phyloP scores from a whole-genome alignment of 352 stramenopile species.

The Pythium monospermum region DNA sequence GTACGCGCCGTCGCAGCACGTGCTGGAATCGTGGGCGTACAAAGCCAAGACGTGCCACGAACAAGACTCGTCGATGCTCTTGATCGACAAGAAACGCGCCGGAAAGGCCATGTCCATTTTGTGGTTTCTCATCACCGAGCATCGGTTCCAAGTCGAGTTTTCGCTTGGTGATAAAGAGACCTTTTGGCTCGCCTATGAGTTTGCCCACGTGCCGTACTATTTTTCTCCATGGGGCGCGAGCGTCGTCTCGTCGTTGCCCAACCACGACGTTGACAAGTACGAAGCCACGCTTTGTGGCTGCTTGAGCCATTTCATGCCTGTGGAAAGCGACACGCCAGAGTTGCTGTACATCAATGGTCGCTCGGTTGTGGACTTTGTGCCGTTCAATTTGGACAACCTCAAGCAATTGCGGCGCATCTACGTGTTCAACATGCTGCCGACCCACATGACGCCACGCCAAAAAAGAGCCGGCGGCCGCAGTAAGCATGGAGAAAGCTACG shows the following conservation, averaged over 20 bases:
- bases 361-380: conserved; percentile 43
- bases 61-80: conserved; percentile 53
- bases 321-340: conserved; percentile 18
- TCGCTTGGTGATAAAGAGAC: conserved; percentile 71
- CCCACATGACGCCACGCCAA: conserved; percentile 46
- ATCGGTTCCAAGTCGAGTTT: conserved; percentile 59
- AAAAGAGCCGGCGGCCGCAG: conserved; percentile 11
- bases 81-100: conserved; percentile 44
- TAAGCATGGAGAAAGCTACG: conserved; percentile 32
- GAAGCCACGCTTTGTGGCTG: conserved; percentile 58
- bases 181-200: conserved; percentile 72
- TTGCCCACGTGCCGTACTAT: conserved; percentile 50
- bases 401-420: conserved; percentile 23
- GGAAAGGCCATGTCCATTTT: conserved; percentile 48
- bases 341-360: conserved; percentile 62
- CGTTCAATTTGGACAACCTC: conserved; percentile 30
- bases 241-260: conserved; percentile 40
- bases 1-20: conserved; percentile 29
- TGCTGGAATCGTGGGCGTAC: conserved; percentile 41
- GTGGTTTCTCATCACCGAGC: conserved; percentile 63
- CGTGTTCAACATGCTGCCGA: conserved; percentile 38
- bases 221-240: conserved; percentile 68
- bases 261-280: conserved; percentile 50
- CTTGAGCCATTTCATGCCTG: conserved; percentile 51
- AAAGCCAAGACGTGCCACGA: conserved; percentile 44